Conservation (phyloP, 129 eudicot species). For the Ambrosia artemisiifolia region DNA sequence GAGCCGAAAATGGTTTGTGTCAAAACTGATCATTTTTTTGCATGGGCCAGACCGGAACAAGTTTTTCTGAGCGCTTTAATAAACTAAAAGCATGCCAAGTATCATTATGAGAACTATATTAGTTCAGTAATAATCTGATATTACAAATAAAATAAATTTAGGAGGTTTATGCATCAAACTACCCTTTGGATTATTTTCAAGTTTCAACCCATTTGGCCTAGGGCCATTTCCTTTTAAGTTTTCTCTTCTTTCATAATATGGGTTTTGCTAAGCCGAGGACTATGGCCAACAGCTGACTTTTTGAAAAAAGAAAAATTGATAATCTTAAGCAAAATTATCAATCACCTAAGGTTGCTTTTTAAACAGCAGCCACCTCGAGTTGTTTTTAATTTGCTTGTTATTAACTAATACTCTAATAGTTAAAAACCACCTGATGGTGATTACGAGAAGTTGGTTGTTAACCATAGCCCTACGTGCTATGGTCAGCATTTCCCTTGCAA, state of each 20-base stretch:
- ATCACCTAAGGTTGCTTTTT: neutral
- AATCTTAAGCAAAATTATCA: neutral
- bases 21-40: neutral
- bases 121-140: no score
- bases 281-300: neutral
- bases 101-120: neutral
- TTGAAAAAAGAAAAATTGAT: neutral
- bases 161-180: neutral
- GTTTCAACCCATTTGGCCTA: neutral
- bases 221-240: neutral
- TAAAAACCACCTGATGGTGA: neutral
- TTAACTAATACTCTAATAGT: neutral
- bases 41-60: neutral
- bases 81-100: neutral
- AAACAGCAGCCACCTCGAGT: no score
- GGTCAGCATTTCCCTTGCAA: neutral
- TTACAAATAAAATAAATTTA: neutral
- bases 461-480: neutral
- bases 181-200: neutral
- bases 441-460: neutral
- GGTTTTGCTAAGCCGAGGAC: neutral
- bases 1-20: no score
- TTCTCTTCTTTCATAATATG: neutral
- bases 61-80: neutral
- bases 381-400: neutral